These are phyloP conservation scores for Ceratocystis eucalypticola DNA, from an alignment of 2,329 filamentous ascomycete species.

Conservation along the genomic window DNA sequence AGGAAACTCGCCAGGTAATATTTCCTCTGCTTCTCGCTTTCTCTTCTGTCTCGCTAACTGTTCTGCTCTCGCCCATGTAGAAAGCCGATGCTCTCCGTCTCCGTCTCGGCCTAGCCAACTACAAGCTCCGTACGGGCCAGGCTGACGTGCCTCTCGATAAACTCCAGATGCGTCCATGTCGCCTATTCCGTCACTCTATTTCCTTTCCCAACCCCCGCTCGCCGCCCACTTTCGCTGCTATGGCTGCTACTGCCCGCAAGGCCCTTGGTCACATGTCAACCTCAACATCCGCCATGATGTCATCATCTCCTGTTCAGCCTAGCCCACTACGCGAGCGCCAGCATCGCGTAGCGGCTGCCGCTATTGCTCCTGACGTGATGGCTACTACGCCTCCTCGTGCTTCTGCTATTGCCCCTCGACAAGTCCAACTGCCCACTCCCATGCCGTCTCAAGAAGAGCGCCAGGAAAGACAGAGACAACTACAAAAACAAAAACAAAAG, in stretches of 20 bases:
- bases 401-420: neutral
- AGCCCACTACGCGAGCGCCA: slow-evolving; percentile 7
- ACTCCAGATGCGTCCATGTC: slow-evolving; percentile 39
- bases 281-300: slow-evolving; percentile 4
- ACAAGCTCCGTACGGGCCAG: slow-evolving; percentile 64
- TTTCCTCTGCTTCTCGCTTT: neutral
- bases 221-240: slow-evolving; percentile 27
- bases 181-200: slow-evolving; percentile 49
- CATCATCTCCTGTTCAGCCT: slow-evolving; percentile 12
- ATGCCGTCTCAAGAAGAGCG: slow-evolving; percentile 9
- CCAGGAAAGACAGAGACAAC: neutral
- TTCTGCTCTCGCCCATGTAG: slow-evolving; percentile 27
- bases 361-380: neutral
- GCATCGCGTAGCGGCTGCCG: neutral
- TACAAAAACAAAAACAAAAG: neutral
- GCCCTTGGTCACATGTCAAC: neutral
- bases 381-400: neutral
- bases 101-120: slow-evolving; percentile 56
- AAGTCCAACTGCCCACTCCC: slow-evolving; percentile 4
- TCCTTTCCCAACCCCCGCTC: slow-evolving; percentile 50
- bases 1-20: slow-evolving; percentile 28
- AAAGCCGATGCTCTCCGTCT: slow-evolving; percentile 53
- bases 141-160: slow-evolving; percentile 49
- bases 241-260: neutral
- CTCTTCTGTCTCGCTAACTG: slow-evolving; percentile 7